Percentiles rank a stretch among this genome's conserved stretches.
phyloP scores from a whole-genome alignment of 352 stramenopile genomes.

The Pythium brachiatum region DNA sequence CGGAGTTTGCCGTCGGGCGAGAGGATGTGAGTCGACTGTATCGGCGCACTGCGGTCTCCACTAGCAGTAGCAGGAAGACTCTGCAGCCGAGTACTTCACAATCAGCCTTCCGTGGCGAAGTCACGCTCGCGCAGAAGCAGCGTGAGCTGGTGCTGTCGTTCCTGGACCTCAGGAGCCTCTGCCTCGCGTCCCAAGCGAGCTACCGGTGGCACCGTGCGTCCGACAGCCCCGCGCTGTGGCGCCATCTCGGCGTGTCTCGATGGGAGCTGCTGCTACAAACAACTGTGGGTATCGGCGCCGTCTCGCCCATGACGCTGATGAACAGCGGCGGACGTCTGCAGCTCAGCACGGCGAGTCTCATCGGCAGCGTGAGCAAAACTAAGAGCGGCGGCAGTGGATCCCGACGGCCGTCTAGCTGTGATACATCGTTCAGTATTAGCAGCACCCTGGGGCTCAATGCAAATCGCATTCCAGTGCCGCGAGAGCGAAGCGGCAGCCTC shows the following conservation, averaged over 20 bases:
- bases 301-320: constrained; percentile 36
- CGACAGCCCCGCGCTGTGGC: constrained; percentile 62
- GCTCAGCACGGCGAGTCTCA: constrained; percentile 6
- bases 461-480: neutral
- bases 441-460: neutral
- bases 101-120: constrained; percentile 11
- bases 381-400: constrained; percentile 1
- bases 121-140: constrained; percentile 41
- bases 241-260: constrained; percentile 57
- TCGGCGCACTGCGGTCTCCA: neutral
- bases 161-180: constrained; percentile 62
- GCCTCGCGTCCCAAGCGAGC: constrained; percentile 50
- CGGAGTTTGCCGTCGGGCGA: constrained; percentile 51
- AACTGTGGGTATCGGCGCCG: constrained; percentile 48
- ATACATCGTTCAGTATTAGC: neutral
- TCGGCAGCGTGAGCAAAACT: constrained; percentile 8
- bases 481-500: constrained; percentile 1
- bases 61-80: neutral
- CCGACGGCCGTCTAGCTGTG: constrained; percentile 23
- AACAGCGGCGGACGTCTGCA: constrained; percentile 16
- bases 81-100: constrained; percentile 14
- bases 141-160: constrained; percentile 62
- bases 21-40: constrained; percentile 44
- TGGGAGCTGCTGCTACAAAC: constrained; percentile 64
- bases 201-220: constrained; percentile 76